Base-by-base conservation (phyloP, 352 stramenopile species). In the Saprolegnia parasitica region DNA sequence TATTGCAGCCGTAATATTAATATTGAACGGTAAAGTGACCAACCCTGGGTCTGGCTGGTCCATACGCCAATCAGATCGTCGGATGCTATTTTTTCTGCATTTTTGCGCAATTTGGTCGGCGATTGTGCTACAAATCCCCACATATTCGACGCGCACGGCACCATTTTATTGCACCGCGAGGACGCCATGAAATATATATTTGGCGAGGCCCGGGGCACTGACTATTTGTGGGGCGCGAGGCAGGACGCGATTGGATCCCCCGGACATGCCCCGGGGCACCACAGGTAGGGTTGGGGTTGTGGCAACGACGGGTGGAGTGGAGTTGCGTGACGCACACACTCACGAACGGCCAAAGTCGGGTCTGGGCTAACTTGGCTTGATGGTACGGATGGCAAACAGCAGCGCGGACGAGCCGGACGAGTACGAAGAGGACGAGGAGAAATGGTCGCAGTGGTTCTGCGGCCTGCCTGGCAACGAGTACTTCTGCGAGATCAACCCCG, bases 381-480 rank as follows among this genome's bases (percentile, higher is more conserved):
- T 49, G 42, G 42, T n/a, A 16, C 11, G 20, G 52, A 60, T 60
- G 52, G 52, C 35, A 20, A 40, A 18, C 52, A 60, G 35, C 29
- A 35, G 29, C 29, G 29, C 29, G 29, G 29, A 32, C 26, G 54
- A 63, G 32, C 29, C n/a, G 29, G 63, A 70, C 49, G 87, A 95
- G 81, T 95, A 94, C 77, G 88, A 96, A 62, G 86, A 96, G 66
- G 89, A 95, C 72, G 88, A 94, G 70, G 89, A 96, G 76, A 96
- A 93, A 77, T 97, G 89, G 89, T 89, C 96, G 76, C 88, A 96
- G 77, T 97, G 89, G 89, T 97, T 96, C 77, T 97, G 88, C 76
- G 92, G 84, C 68, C 81, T 96, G n/a, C 86, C 88, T 46, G 89
- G 89, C 72, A 96, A 97, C 68, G 89, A 97, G 72, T 80, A 92